Conservation (phyloP, 1,139 yeast genomes). For the Hyphopichia pseudoburtonii region DNA sequence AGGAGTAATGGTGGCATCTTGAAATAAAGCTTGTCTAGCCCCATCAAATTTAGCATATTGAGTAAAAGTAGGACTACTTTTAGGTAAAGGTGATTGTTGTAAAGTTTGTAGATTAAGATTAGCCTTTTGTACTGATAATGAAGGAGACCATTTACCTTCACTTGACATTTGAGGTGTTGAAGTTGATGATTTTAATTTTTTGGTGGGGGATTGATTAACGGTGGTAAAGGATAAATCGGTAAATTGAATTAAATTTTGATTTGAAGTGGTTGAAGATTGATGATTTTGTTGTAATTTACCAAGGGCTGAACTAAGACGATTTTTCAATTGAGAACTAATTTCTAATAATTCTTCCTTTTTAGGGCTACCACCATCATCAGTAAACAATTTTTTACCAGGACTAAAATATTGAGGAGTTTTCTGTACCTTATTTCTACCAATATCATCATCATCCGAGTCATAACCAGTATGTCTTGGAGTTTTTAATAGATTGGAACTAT, state of each 20-base stretch:
- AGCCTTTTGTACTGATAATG: constrained; percentile 21
- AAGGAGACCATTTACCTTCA: constrained; percentile 21
- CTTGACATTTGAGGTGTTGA: too few relatives aligned
- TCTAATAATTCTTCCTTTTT: constrained; percentile 34
- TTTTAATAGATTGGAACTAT: constrained; percentile 27
- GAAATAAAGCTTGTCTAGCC: constrained; percentile 4
- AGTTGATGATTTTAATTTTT: constrained; percentile 13
- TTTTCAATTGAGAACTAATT: constrained; percentile 40
- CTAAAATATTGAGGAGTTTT: constrained; percentile 44
- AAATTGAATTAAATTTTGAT: constrained; percentile 22
- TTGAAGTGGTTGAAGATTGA: constrained; percentile 14
- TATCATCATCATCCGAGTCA: constrained; percentile 20
- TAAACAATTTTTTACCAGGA: constrained; percentile 38
- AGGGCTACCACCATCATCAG: constrained; percentile 19
- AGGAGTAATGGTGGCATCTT: not conserved
- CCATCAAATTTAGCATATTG: constrained; percentile 4
- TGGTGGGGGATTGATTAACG: constrained; percentile 25
- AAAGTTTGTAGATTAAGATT: constrained; percentile 41
- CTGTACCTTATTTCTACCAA: constrained; percentile 25
- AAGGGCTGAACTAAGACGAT: constrained; percentile 38
- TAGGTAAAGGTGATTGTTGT: constrained; percentile 32
- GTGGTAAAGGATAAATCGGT: constrained; percentile 28
- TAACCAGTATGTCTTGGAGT: constrained; percentile 36
- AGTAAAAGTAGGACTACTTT: constrained; percentile 5
- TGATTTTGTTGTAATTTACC: constrained; percentile 33